Evolutionary conservation across 2,329 filamentous ascomycete genomes (phyloP).

Genomic region (Xylogone sp.): DNA sequence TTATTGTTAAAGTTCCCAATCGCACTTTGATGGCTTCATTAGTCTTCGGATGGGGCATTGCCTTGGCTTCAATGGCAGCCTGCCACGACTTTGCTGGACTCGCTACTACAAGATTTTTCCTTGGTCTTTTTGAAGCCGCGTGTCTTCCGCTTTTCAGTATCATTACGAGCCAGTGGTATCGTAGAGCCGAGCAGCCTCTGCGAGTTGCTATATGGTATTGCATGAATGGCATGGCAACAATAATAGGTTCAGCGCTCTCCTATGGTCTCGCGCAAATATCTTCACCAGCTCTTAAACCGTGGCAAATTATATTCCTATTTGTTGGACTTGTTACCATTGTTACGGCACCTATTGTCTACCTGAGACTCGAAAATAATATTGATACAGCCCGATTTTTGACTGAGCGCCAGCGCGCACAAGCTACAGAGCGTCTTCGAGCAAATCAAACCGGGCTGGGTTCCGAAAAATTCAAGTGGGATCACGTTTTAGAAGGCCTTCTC

Average conservation of each 20-base stretch:
- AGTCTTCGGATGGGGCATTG: conserved; percentile 41
- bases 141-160: conserved; percentile 41
- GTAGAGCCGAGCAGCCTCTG: conserved; percentile 51
- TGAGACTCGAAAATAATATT: conserved; percentile 43
- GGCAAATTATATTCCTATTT: conserved; percentile 34
- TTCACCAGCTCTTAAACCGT: conserved; percentile 7
- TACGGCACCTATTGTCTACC: conserved; percentile 34
- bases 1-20: conserved; percentile 56
- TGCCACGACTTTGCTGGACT: conserved; percentile 3
- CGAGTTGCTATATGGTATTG: conserved; percentile 51
- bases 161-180: conserved; percentile 58
- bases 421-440: conserved; percentile 9
- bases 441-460: conserved; percentile 19
- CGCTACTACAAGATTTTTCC: conserved; percentile 23
- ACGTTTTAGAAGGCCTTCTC: conserved; percentile 39
- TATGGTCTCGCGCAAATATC: conserved; percentile 24
- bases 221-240: conserved; percentile 15
- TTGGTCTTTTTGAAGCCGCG: conserved; percentile 31
- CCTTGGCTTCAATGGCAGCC: conserved; percentile 39
- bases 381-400: conserved; percentile 38
- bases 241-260: conserved; percentile 19
- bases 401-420: conserved; percentile 34
- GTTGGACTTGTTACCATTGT: conserved; percentile 19
- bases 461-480: conserved; percentile 30
- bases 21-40: conserved; percentile 49